Evolutionary conservation across 106 monocot genomes (phyloP).

Genomic region (Chionographis japonica): DNA sequence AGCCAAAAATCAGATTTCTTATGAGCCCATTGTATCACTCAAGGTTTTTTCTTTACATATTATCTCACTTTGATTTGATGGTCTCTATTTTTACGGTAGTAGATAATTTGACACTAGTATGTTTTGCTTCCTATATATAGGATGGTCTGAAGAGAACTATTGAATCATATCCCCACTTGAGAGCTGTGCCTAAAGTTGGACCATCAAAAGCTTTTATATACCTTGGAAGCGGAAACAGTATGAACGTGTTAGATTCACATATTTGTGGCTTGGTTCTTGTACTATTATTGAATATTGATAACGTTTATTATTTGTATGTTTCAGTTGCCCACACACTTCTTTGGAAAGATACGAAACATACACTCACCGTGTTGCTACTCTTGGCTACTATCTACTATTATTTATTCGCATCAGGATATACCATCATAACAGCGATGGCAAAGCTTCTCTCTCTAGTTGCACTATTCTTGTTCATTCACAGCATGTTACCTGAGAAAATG

Average conservation of each 20-base stretch:
- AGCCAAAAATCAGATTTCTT: slow-evolving; percentile 75
- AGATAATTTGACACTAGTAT: background rate
- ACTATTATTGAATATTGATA: slow-evolving; percentile 9
- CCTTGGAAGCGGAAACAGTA: slow-evolving; percentile 78
- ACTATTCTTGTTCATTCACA: slow-evolving; percentile 73
- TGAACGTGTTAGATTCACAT: slow-evolving; percentile 1
- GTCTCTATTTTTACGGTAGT: background rate
- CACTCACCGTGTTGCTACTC: slow-evolving; percentile 46
- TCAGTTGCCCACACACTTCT: slow-evolving; percentile 82
- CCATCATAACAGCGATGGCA: slow-evolving; percentile 61
- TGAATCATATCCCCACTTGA: slow-evolving; percentile 67
- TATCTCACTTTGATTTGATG: background rate
- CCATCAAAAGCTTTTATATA: slow-evolving; percentile 65
- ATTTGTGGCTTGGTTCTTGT: background rate
- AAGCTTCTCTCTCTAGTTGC: slow-evolving; percentile 69
- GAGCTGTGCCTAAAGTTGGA: slow-evolving; percentile 26
- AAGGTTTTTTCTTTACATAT: slow-evolving; percentile 42
- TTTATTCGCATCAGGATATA: slow-evolving; percentile 69
- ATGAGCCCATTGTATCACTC: slow-evolving; percentile 86
- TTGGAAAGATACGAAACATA: slow-evolving; percentile 84
- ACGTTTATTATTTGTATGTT: slow-evolving; percentile 8
- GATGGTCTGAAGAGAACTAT: slow-evolving; percentile 84
- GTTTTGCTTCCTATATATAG: slow-evolving; percentile 26
- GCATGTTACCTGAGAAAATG: slow-evolving; percentile 70
- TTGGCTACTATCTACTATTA: slow-evolving; percentile 65